Base-by-base conservation (phyloP, 768 basidiomycete genomes). In the Pleurotus tuber-regium region DNA sequence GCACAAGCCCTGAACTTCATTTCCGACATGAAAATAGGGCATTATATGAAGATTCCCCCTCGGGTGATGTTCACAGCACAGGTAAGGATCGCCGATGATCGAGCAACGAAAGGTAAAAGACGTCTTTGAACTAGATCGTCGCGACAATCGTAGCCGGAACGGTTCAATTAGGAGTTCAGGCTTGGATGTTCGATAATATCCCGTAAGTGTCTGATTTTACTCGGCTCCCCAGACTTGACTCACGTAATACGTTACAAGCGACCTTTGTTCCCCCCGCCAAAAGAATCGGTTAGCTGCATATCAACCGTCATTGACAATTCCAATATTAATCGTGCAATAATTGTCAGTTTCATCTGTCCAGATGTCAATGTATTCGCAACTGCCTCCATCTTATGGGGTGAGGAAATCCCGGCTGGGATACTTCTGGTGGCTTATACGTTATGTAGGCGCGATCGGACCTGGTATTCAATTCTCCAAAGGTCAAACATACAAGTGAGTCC, bases 21-120 rank as follows among this genome's bases (percentile, higher is more conserved):
- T 4, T 75, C 76, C 24, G 84, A 87, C 65, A 81, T 85, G 63
- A 87, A 86, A 61, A 74, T 87, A 24, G 51, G 79, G 29, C 75
- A 79, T 54, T 79, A 79, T 63, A 77, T 80, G 79, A 79, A 79
- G 72, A 74, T 88, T 36, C 79, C 87, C 24, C 83, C 82, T 11
- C 68, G 76, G 16, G 68, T 73, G 5, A 81, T 85, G 75, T 84
- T 84, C 61, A 70, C 63, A 60, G 64, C 68, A 56, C 67, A 51
- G 23, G 55, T 16, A 2, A 23, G 29, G 18, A 5, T 41, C 28
- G 53, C 35, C 25, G 54, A 61, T 39, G 28, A 33, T 35, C n/a
- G 58, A 31, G 21, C 5, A 9, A 43, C 19, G 6, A 16, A 38
- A 7, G 36, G 19, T 38, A 18, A 16, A 5, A 38, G n/a, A 5